Conservation (phyloP, 805 yeast species). For the Ogataea parapolymorpha region DNA sequence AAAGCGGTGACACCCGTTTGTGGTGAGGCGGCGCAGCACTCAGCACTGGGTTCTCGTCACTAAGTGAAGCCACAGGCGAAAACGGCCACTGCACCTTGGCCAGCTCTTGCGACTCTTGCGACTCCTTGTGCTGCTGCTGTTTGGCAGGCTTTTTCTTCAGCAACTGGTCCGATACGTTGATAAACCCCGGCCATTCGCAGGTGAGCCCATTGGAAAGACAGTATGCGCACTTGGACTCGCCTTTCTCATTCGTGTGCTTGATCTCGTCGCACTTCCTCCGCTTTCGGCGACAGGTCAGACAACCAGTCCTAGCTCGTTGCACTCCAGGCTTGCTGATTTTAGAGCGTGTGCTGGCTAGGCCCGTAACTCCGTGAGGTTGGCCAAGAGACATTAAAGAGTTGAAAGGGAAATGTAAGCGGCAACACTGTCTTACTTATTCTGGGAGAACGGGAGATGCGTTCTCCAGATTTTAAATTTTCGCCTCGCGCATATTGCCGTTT, state of each 20-base stretch:
- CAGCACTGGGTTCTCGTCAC: not conserved
- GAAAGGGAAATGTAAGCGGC: not conserved
- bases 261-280: slow-evolving; percentile 51
- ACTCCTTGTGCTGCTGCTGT: not conserved
- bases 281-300: slow-evolving; percentile 49
- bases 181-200: slow-evolving; percentile 20
- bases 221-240: slow-evolving; percentile 16
- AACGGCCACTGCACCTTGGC: slow-evolving; percentile 4
- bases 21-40: not conserved
- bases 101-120: not conserved
- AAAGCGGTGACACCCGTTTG: not conserved
- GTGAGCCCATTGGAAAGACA: slow-evolving; percentile 11
- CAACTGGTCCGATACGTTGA: slow-evolving; percentile 5
- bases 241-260: slow-evolving; percentile 9
- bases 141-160: not conserved
- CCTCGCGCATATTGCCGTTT: not conserved
- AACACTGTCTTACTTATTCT: not conserved
- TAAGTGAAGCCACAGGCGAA: slow-evolving; percentile 2
- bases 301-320: slow-evolving; percentile 35
- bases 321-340: not conserved
- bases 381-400: not conserved
- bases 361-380: not conserved
- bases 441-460: not conserved
- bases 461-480: not conserved
- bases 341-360: not conserved